Base-by-base conservation (phyloP, 1,284 basidiomycete genomes). In the Hemileccinum hortonii region DNA sequence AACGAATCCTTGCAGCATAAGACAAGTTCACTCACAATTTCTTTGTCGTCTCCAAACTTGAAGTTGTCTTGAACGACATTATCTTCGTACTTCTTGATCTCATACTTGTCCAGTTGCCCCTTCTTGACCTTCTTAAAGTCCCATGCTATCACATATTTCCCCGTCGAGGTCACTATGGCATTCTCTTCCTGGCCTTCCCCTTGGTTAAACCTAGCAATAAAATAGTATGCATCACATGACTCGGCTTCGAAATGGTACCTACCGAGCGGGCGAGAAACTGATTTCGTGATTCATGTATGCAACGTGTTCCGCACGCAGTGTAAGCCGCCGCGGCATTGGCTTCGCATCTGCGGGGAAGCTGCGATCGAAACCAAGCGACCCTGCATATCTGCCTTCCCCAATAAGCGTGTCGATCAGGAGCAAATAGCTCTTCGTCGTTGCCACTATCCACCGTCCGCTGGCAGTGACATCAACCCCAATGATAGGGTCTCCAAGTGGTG, bases 81-180 rank as follows among this genome's bases (percentile, higher is more conserved):
- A 61, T 97, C 94, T 63, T 95, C 91, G 67, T 97, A 96, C 74
- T 90, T 90, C 81, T 96, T 96, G 76, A 98, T 95, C 64, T 96
- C 92, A 67, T 98, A 98, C 67, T 90, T 90, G 70, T 95, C 91
- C 40, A 90, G 77, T 47, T 84, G 82, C 50, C 95, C 95, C 70
- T 89, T 87, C 81, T 96, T 98, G 61, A 98, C 91, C 61, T 94
- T 92, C 43, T 81, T 83, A 71, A 99, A 96, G 80, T 98, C 94
- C 95, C 93, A 96, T 7, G 90, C 93, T 61, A 98, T 82, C 58
- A 99, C 90, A 65, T 88, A 99, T 61, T 90, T 86, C n/a, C 96
- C 97, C 0, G 91, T 96, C 10, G 93, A 94, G 0, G 97, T 99
- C 50, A 99, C 89, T 59, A 99, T 99, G 7, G 92, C 92, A 66